These are phyloP conservation scores for Globisporangium ultimum DNA, from an alignment of 352 stramenopile species.

Conservation along the genomic window DNA sequence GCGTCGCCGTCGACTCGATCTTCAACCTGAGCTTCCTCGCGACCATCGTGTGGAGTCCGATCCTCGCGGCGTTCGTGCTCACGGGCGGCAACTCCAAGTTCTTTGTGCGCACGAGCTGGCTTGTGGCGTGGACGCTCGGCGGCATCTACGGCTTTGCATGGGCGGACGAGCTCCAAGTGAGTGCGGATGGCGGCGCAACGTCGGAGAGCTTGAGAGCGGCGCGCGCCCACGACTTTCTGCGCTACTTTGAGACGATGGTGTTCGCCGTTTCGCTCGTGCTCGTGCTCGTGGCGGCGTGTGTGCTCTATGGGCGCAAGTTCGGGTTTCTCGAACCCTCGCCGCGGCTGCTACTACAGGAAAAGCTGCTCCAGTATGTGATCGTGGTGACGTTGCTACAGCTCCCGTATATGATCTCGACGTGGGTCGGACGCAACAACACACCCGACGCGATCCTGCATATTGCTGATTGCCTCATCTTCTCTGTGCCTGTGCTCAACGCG, in stretches of 20 bases:
- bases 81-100: conserved; percentile 46
- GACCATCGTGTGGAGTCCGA: conserved; percentile 65
- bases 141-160: conserved; percentile 51
- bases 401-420: conserved; percentile 35
- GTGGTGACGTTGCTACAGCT: conserved; percentile 43
- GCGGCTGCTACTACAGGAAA: conserved; percentile 40
- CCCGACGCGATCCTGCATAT: conserved; percentile 29
- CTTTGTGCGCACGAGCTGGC: conserved; percentile 41
- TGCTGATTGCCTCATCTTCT: conserved; percentile 50
- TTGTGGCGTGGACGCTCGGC: conserved; percentile 44
- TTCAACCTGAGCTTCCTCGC: conserved; percentile 63
- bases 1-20: conserved; percentile 32
- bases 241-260: conserved; percentile 45
- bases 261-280: conserved; percentile 36
- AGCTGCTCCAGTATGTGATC: conserved; percentile 18
- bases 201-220: conserved; percentile 14
- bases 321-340: conserved; percentile 36
- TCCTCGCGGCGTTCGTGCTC: conserved; percentile 66
- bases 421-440: conserved; percentile 23
- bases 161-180: conserved; percentile 11
- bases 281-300: conserved; percentile 19
- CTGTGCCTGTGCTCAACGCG: conserved; percentile 55
- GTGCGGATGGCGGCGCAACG: background rate
- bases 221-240: conserved; percentile 10
- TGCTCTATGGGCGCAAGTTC: conserved; percentile 39